Evolutionary conservation across 2,329 filamentous ascomycete genomes (phyloP).

Genomic region (Aspergillus chevalieri): DNA sequence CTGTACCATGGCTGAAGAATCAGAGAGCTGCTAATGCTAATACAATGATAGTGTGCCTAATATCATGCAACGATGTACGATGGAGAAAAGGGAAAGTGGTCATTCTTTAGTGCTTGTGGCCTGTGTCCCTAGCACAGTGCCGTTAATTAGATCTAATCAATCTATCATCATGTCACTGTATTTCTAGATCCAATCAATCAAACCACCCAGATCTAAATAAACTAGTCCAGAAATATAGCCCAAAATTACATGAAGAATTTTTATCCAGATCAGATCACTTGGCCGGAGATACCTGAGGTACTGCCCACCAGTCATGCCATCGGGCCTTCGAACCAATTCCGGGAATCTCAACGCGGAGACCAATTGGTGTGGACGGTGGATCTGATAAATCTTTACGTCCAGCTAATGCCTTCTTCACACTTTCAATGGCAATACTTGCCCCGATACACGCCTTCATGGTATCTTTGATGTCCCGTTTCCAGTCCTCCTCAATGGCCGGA

Average conservation of each 20-base stretch:
- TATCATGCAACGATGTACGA: no score
- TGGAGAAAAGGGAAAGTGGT: no score
- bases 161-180: no score
- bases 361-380: conserved; percentile 1
- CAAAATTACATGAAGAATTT: not conserved
- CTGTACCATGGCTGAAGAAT: no score
- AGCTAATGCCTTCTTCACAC: conserved; percentile 52
- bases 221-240: not conserved
- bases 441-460: conserved; percentile 66
- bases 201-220: not conserved
- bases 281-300: conserved; percentile 32
- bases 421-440: conserved; percentile 58
- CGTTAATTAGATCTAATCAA: no score
- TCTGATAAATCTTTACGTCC: conserved; percentile 6
- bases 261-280: conserved; percentile 2
- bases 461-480: conserved; percentile 55
- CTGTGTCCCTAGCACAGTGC: no score
- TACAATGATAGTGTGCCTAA: no score
- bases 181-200: not conserved
- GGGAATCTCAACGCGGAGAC: conserved; percentile 31
- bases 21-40: no score
- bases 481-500: conserved; percentile 54
- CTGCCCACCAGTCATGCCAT: conserved; percentile 43
- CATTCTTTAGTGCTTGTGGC: no score
- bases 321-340: conserved; percentile 33